phyloP scores from a whole-genome alignment of 129 eudicot genomes.

The Flaveria ramosissima region DNA sequence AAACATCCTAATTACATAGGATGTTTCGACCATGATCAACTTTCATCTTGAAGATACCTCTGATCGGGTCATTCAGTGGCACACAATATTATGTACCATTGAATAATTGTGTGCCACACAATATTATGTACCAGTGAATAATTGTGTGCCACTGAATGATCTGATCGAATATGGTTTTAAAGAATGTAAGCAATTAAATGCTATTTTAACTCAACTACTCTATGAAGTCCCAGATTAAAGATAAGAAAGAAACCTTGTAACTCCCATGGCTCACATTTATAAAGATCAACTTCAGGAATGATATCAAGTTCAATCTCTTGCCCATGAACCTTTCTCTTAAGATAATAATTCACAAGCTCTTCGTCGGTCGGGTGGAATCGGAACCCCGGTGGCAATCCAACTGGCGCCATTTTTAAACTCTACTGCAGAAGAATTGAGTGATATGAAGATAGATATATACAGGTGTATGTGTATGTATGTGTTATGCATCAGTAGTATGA shows the following conservation, averaged over 20 bases:
- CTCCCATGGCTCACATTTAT: conserved; percentile 99
- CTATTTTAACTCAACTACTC: no score
- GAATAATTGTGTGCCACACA: background rate
- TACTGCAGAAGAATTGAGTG: conserved; percentile 7
- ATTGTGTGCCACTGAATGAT: background rate
- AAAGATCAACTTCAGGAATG: conserved; percentile 97
- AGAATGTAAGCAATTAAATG: background rate
- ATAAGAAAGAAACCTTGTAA: conserved; percentile 60
- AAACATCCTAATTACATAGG: background rate
- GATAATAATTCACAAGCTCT: conserved; percentile 90
- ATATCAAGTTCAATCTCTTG: conserved; percentile 88
- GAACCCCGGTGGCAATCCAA: conserved; percentile 97
- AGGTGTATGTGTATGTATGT: background rate
- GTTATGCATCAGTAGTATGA: conserved; percentile 28
- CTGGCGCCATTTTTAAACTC: conserved; percentile 67
- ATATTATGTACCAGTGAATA: background rate
- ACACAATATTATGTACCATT: background rate
- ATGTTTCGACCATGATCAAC: background rate
- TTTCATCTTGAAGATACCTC: background rate
- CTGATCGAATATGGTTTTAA: background rate
- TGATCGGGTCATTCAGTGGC: background rate
- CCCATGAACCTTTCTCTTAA: conserved; percentile 86
- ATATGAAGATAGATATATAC: conserved; percentile 18
- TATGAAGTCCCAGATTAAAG: background rate
- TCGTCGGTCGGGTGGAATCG: conserved; percentile 97